Evolutionary conservation across 306 rosid genomes (phyloP).

Genomic region (Ammopiptanthus mongolicus): DNA sequence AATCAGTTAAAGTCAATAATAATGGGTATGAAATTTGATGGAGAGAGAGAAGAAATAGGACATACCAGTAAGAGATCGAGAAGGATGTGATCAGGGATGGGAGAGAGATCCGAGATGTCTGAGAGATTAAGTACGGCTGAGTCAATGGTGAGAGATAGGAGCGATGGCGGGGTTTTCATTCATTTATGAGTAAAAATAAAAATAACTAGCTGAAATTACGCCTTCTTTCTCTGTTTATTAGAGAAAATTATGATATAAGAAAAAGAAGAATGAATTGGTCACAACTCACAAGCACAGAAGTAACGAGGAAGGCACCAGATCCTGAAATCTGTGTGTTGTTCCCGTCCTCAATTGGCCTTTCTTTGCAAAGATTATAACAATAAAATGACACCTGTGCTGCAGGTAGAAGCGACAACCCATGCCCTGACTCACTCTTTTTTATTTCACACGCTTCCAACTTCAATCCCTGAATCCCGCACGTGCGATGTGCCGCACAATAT

Average conservation of each 20-base stretch:
- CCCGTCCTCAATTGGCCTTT: conserved; percentile 16
- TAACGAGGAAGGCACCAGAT: not conserved
- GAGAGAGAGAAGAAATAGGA: not conserved
- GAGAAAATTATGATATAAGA: not conserved
- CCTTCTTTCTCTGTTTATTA: not conserved
- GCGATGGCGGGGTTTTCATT: conserved; percentile 89
- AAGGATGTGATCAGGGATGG: conserved; percentile 89
- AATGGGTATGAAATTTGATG: not conserved
- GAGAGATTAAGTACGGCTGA: conserved; percentile 81
- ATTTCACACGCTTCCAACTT: conserved; percentile 5
- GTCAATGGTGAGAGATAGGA: conserved; percentile 76
- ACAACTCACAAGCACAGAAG: too few species aligned
- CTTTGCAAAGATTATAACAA: not conserved
- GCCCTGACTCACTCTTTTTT: not conserved
- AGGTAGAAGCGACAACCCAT: not conserved
- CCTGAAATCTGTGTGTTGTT: conserved; percentile 17
- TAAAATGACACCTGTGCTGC: not conserved
- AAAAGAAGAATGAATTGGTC: conserved; percentile 22
- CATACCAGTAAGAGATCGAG: conserved; percentile 70
- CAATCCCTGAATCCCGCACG: not conserved
- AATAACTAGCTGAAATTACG: not conserved
- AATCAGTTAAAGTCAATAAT: not conserved
- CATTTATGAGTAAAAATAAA: conserved; percentile 8
- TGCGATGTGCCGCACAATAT: not conserved
- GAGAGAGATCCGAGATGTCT: conserved; percentile 79